Base-by-base conservation (phyloP, 495 filamentous ascomycete genomes). In the Podospora conica region DNA sequence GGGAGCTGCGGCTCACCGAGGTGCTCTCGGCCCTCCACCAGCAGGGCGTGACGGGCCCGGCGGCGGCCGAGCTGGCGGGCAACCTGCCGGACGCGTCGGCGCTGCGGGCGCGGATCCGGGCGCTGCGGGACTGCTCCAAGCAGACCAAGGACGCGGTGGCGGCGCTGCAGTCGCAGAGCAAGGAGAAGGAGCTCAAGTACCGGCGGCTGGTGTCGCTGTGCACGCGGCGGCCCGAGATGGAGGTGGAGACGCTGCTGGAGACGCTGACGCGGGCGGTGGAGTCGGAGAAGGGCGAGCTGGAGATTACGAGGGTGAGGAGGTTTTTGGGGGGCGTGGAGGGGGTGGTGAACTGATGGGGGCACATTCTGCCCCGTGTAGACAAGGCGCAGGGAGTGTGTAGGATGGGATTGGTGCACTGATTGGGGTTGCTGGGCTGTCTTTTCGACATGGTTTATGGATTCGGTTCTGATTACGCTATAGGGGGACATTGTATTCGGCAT, bases 301-400 rank as follows among this genome's bases (percentile, higher is more conserved):
- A 93, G 71, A 82, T 90, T 24, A 83, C 83, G 22, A 78, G 91
- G 29, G 87, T 93, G 25, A 79, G 85, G 71, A 84, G 91, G 58
- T 92, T 94, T 72, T 74, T 94, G 66, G 84, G 86, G 24, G 88
- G 88, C 63, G 88, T 92, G 11, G 89, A 90, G 57, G 76, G 75
- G 8, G 73, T 77, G 1, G 76, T 75, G 60, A 72, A 78, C 65
- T 80, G 63, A 71, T 9, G 3, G 24, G 10, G 7, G 23, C 9
- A 3, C 10, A n/a, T n/a, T n/a, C n/a, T n/a, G n/a, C n/a, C n/a
- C n/a, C n/a, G n/a, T n/a, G n/a, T n/a, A n/a, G n/a, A n/a, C n/a
- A n/a, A n/a, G n/a, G n/a, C n/a, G n/a, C n/a, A n/a, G n/a, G n/a
- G n/a, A n/a, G n/a, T n/a, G n/a, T n/a, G n/a, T n/a, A n/a, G n/a